Base-by-base conservation (phyloP, 2,329 filamentous ascomycete genomes). In the Rhinocladiella similis region DNA sequence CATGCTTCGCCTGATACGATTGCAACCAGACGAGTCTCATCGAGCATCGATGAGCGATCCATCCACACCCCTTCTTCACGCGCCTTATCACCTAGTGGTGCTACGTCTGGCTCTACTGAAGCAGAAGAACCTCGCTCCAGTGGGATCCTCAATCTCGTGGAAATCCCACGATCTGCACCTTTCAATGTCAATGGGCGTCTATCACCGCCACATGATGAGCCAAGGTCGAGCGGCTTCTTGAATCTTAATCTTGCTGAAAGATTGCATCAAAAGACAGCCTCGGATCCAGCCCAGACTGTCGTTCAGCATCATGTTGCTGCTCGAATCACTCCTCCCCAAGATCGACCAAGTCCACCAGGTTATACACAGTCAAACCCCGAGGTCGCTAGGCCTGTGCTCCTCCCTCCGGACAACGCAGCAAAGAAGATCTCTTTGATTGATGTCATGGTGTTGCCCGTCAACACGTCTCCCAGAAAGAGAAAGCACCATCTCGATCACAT, bases 181-280 rank as follows among this genome's bases (percentile, higher is more conserved):
- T 52, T 59, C 16, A 46, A 43, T 33, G 38, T 59, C 25, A 42
- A 56, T 13, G 56, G 50, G 39, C 59, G 47, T n/a, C 50, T 59
- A 20, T 57, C 59, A 20, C 52, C 59, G n/a, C 33, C 58, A 49
- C 58, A 56, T 13, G 51, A 66, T 16, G 63, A 66, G 52, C 43
- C 62, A 18, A 56, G 63, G 47, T 66, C 63, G 36, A 64, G 62
- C 48, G 63, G 63, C 33, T 66, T 64, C 39, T 48, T 66, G 47
- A 60, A 50, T 3, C 52, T 66, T 16, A 59, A 65, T 38, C 47
- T 62, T n/a, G 54, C 55, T 5, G 59, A 63, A 29, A 53, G 59
- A 39, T 38, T 60, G 36, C 48, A 43, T 35, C 55, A 59, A 33
- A 60, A 53, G 47, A 12, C 50, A 10, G 39, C 7, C 14, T 54